Percentiles rank a stretch among this genome's conserved stretches.
phyloP scores from a whole-genome alignment of 768 basidiomycete species.

The Pleurotus djamor region DNA sequence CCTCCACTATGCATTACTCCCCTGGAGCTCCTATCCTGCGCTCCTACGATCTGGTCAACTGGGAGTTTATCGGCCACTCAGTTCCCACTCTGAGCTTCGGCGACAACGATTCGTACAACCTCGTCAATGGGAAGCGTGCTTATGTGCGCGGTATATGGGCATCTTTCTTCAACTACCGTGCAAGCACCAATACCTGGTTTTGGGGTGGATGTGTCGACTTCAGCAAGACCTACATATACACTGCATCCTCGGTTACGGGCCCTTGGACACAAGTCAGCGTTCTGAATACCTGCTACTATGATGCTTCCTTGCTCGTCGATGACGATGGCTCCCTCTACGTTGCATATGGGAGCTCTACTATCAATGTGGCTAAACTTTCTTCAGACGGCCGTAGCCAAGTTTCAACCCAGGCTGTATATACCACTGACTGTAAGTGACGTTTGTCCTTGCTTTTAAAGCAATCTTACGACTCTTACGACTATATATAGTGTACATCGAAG shows the following conservation, averaged over 20 bases:
- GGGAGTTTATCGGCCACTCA: conserved; percentile 16
- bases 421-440: neutral
- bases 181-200: conserved; percentile 12
- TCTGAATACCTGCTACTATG: conserved; percentile 14
- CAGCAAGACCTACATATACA: conserved; percentile 13
- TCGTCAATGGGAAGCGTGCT: conserved; percentile 13
- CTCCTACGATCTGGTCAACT: conserved; percentile 17
- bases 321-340: conserved; percentile 16
- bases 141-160: conserved; percentile 16
- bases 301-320: conserved; percentile 14
- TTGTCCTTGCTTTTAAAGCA: neutral
- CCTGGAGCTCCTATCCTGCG: conserved; percentile 16
- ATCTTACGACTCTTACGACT: neutral
- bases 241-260: conserved; percentile 9
- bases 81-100: conserved; percentile 14
- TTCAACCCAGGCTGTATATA: conserved; percentile 10
- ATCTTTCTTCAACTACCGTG: conserved; percentile 13
- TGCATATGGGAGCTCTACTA: conserved; percentile 10
- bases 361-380: conserved; percentile 13
- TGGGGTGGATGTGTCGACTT: conserved; percentile 17
- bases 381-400: conserved; percentile 9
- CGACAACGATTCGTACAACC: conserved; percentile 11
- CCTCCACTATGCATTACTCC: conserved; percentile 17
- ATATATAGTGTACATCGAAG: conserved; percentile 9
- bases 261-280: conserved; percentile 13